phyloP scores from a whole-genome alignment of 495 filamentous ascomycete genomes.

The Aspergillus ostianus region DNA sequence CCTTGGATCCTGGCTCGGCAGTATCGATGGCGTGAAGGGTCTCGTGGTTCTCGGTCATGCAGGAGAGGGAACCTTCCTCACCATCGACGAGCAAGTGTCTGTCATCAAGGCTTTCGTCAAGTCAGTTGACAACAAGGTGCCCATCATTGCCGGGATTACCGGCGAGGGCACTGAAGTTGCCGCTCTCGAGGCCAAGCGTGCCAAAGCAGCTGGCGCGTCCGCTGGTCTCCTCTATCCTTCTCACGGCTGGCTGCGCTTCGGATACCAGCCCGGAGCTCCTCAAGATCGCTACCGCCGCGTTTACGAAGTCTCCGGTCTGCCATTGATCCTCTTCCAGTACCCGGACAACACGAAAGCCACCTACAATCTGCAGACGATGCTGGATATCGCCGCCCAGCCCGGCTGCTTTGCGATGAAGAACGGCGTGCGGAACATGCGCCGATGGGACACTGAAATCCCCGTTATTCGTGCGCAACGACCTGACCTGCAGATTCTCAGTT shows the following conservation, averaged over 20 bases:
- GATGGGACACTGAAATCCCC: conserved; percentile 38
- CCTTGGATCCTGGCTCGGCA: conserved; percentile 35
- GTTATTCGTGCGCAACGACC: conserved; percentile 31
- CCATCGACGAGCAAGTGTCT: conserved; percentile 29
- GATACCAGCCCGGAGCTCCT: conserved; percentile 35
- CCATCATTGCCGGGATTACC: conserved; percentile 37
- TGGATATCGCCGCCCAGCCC: conserved; percentile 34
- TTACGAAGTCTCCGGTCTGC: conserved; percentile 32
- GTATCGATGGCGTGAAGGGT: conserved; percentile 35
- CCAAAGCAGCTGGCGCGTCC: conserved; percentile 32
- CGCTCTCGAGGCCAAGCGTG: conserved; percentile 35
- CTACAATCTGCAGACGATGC: conserved; percentile 36
- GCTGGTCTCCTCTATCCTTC: conserved; percentile 38
- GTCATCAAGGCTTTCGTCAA: conserved; percentile 37
- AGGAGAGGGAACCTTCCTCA: conserved; percentile 37
- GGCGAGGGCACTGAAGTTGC: conserved; percentile 36
- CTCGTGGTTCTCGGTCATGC: conserved; percentile 37
- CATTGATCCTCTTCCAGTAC: conserved; percentile 38
- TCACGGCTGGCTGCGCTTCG: conserved; percentile 39
- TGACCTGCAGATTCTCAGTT: conserved; percentile 33
- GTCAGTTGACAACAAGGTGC: conserved; percentile 33
- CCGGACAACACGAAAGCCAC: conserved; percentile 38
- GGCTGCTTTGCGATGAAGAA: conserved; percentile 39
- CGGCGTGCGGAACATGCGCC: conserved; percentile 38
- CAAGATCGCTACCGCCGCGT: conserved; percentile 34